Conservation (phyloP, 2,329 filamentous ascomycete genomes). For the Colletotrichum neosansevieriae region DNA sequence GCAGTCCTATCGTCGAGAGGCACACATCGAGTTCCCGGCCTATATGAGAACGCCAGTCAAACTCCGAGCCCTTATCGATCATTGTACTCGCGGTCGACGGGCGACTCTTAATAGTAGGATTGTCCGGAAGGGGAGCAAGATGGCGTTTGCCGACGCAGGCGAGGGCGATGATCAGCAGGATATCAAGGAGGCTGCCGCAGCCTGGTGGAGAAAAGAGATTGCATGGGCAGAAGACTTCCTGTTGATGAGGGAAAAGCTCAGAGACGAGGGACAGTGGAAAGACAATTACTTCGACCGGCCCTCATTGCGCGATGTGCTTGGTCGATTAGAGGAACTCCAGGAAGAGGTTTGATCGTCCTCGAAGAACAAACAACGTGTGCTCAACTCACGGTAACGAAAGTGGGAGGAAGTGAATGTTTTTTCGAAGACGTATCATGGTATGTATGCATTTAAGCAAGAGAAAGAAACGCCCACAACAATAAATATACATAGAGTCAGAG, state of each 20-base stretch:
- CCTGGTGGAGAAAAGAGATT: constrained; percentile 64
- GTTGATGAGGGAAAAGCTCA: constrained; percentile 52
- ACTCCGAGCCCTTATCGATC: constrained; percentile 62
- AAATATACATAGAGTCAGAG: background rate
- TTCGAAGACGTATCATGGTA: background rate
- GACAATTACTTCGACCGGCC: constrained; percentile 65
- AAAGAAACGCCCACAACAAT: background rate
- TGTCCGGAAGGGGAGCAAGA: constrained; percentile 57
- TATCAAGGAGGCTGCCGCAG: constrained; percentile 53
- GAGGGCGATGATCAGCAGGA: constrained; percentile 50
- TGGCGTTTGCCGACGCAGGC: constrained; percentile 56
- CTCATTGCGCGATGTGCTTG: constrained; percentile 57
- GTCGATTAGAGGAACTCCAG: constrained; percentile 29
- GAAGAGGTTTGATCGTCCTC: constrained; percentile 43
- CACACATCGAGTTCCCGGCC: constrained; percentile 66
- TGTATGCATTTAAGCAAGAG: background rate
- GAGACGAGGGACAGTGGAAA: constrained; percentile 57
- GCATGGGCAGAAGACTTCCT: constrained; percentile 62
- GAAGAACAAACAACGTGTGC: background rate
- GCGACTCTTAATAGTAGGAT: constrained; percentile 58
- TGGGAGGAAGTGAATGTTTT: background rate
- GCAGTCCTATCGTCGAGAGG: constrained; percentile 70
- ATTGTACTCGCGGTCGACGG: constrained; percentile 63
- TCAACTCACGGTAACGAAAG: background rate
- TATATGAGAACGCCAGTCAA: constrained; percentile 60